These are phyloP conservation scores for Tylopilus sp. DNA, from an alignment of 768 basidiomycete species.

Conservation along the genomic window DNA sequence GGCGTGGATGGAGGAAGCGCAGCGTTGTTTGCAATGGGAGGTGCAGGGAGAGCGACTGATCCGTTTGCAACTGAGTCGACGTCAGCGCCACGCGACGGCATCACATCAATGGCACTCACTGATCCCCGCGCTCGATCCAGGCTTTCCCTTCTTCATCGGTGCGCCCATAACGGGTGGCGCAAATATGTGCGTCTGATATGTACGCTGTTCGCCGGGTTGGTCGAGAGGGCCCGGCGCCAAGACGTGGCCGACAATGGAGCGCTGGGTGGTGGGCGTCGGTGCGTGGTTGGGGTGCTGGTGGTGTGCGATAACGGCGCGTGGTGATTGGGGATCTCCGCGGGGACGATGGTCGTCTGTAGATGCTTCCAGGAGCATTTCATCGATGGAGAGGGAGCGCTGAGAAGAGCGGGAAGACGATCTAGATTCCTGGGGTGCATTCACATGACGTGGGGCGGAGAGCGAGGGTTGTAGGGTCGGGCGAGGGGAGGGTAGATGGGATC, in stretches of 20 bases:
- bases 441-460: conserved; percentile 11
- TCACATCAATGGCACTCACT: conserved; percentile 16
- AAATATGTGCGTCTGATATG: conserved; percentile 67
- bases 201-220: conserved; percentile 37
- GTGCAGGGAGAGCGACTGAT: conserved; percentile 14
- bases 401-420: conserved; percentile 37
- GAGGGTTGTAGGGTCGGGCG: conserved; percentile 10
- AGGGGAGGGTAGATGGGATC: conserved; percentile 21
- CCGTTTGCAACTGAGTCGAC: conserved; percentile 17
- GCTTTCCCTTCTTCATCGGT: conserved; percentile 64
- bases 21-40: conserved; percentile 8
- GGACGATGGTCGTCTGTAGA: conserved; percentile 36
- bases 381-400: conserved; percentile 35
- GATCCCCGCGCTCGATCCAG: conserved; percentile 18
- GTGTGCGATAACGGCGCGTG: conserved; percentile 26
- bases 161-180: conserved; percentile 72
- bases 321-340: conserved; percentile 31
- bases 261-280: conserved; percentile 11
- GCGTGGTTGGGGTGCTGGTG: conserved; percentile 31
- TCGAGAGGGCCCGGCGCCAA: conserved; percentile 28
- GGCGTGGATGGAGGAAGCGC: conserved; percentile 18
- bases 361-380: conserved; percentile 48
- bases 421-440: conserved; percentile 16
- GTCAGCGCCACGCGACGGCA: conserved; percentile 14
- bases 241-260: conserved; percentile 21